Evolutionary conservation across 148 eudicot species (phyloP).

Genomic region (Persicaria maculosa): DNA sequence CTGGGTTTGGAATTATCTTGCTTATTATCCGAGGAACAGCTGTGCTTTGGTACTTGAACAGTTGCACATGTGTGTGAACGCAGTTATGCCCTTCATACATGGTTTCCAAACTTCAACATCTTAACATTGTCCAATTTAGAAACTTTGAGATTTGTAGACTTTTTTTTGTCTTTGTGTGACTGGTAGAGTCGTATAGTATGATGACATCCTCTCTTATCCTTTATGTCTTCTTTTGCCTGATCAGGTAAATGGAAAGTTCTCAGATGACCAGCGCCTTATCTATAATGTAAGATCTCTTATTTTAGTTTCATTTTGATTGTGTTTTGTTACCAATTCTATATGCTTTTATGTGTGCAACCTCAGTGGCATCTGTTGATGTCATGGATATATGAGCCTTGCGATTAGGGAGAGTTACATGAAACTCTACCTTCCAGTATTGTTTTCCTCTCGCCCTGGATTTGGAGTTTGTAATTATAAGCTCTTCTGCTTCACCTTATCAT

Average conservation of each 20-base stretch:
- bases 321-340: not conserved
- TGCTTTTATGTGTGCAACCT: not conserved
- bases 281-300: slow-evolving; percentile 64
- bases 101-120: not conserved
- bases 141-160: not conserved
- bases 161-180: not conserved
- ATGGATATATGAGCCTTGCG: not conserved
- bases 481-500: not conserved
- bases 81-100: not conserved
- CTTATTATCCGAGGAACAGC: not conserved
- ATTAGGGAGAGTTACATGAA: not conserved
- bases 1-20: not conserved
- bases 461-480: not conserved
- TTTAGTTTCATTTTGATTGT: slow-evolving; percentile 1
- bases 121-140: not conserved
- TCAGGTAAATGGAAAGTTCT: slow-evolving; percentile 93
- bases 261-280: slow-evolving; percentile 66
- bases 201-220: not conserved
- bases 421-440: not conserved
- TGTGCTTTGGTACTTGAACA: not conserved
- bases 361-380: not conserved
- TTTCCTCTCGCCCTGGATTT: not conserved
- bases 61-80: not conserved
- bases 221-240: slow-evolving; percentile 14
- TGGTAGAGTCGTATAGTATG: not conserved